These are phyloP conservation scores for Nemania sp. DNA, from an alignment of 2,329 filamentous ascomycete species.

Conservation along the genomic window DNA sequence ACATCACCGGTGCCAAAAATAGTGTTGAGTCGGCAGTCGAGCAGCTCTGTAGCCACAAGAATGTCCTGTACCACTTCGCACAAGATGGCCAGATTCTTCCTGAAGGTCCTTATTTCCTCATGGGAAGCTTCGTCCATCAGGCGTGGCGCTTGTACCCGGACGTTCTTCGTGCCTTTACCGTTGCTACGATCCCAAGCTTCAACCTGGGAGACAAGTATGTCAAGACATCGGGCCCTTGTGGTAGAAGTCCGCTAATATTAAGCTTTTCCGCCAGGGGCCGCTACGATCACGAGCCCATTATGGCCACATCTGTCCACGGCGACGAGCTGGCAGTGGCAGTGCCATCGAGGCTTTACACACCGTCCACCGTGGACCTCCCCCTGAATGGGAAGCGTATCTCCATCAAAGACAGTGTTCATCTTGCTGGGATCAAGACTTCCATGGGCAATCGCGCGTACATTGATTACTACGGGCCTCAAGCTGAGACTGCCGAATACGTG, in stretches of 20 bases:
- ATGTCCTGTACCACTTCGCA: no score
- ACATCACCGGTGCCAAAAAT: no score
- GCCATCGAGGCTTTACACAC: background rate
- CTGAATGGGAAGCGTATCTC: background rate
- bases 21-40: no score
- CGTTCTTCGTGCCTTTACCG: background rate
- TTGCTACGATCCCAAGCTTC: background rate
- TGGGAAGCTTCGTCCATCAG: background rate
- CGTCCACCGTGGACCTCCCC: no score
- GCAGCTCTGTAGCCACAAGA: no score
- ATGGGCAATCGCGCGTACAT: background rate
- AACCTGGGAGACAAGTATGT: background rate
- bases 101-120: background rate
- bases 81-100: no score
- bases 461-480: background rate
- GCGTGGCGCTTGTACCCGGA: background rate
- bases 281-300: no score
- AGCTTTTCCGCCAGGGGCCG: no score
- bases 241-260: no score
- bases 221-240: no score
- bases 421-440: background rate
- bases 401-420: background rate
- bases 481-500: background rate
- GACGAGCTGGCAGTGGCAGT: no score
- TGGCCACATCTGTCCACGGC: no score